These are phyloP conservation scores for Ilex aquifolium DNA, from an alignment of 257 asterid species.

Conservation along the genomic window DNA sequence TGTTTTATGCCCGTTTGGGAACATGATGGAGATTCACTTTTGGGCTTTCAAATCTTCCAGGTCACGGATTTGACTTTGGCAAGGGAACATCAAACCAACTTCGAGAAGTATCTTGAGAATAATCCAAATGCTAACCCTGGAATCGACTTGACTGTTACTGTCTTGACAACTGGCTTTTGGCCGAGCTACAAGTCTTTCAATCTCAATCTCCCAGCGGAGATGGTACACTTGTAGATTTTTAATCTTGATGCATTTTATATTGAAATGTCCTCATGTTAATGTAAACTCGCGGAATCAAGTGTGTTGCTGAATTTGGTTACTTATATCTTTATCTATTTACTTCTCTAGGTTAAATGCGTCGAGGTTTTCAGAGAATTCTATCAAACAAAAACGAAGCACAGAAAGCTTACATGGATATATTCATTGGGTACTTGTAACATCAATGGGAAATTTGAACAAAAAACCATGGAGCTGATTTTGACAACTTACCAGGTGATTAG, in stretches of 20 bases:
- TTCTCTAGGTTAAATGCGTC: constrained; percentile 75
- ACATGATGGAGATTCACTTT: too few species aligned
- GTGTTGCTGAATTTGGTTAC: too few species aligned
- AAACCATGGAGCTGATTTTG: constrained; percentile 80
- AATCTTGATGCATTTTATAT: too few species aligned
- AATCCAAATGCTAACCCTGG: constrained; percentile 77
- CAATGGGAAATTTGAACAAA: constrained; percentile 81
- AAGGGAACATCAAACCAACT: constrained; percentile 81
- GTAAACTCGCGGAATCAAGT: too few species aligned
- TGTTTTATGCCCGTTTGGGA: too few species aligned
- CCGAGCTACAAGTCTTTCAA: constrained; percentile 97
- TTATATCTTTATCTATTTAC: too few species aligned
- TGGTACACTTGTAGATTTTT: constrained; percentile 41
- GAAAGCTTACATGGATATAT: constrained; percentile 93
- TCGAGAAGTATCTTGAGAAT: constrained; percentile 76
- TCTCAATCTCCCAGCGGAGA: constrained; percentile 92
- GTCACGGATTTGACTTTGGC: constrained; percentile 96
- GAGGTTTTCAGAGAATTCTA: constrained; percentile 93
- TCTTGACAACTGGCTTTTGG: constrained; percentile 98
- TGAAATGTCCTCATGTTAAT: too few species aligned
- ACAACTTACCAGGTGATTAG: constrained; percentile 82
- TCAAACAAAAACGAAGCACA: constrained; percentile 96
- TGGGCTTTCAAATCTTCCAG: constrained; percentile 28
- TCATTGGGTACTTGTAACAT: constrained; percentile 96
- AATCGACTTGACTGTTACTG: constrained; percentile 92